A percentile compares a stretch with the other conserved stretches of the same genome.
Evolutionary conservation across 2,329 filamentous ascomycete genomes (phyloP).

Genomic region (Colletotrichum orchidophilum): DNA sequence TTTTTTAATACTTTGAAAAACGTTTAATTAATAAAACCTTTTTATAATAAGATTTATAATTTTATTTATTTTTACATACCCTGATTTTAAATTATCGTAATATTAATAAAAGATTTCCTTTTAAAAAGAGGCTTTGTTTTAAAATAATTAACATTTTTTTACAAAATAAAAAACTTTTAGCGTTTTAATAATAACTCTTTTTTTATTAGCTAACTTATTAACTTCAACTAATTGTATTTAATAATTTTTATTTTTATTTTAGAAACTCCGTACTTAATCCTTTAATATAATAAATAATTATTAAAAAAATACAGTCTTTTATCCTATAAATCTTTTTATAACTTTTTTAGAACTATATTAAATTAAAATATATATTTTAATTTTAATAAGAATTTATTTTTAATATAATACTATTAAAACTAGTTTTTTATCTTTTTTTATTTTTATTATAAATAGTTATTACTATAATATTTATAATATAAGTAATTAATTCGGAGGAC

Average conservation of each 20-base stretch:
- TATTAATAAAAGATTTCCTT: neutral
- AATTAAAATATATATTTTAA: neutral
- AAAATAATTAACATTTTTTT: neutral
- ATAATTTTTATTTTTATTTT: neutral
- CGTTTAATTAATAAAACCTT: too few relatives aligned
- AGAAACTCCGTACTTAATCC: neutral
- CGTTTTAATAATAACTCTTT: neutral
- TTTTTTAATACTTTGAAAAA: neutral
- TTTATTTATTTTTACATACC: neutral
- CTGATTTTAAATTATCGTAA: neutral
- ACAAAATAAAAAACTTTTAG: neutral
- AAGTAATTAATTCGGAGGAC: too few relatives aligned
- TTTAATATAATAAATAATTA: neutral
- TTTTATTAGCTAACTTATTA: neutral
- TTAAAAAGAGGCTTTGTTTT: neutral
- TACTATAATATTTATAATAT: neutral
- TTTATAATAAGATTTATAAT: too few relatives aligned
- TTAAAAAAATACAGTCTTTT: neutral
- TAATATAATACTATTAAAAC: too few relatives aligned
- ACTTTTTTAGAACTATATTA: neutral
- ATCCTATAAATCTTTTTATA: too few relatives aligned
- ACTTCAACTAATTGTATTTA: too few relatives aligned
- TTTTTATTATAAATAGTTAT: slow-evolving; percentile 39
- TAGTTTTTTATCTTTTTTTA: neutral
- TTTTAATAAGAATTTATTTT: neutral